Evolutionary conservation across 768 basidiomycete genomes (phyloP).

Genomic region (Russula sp.): DNA sequence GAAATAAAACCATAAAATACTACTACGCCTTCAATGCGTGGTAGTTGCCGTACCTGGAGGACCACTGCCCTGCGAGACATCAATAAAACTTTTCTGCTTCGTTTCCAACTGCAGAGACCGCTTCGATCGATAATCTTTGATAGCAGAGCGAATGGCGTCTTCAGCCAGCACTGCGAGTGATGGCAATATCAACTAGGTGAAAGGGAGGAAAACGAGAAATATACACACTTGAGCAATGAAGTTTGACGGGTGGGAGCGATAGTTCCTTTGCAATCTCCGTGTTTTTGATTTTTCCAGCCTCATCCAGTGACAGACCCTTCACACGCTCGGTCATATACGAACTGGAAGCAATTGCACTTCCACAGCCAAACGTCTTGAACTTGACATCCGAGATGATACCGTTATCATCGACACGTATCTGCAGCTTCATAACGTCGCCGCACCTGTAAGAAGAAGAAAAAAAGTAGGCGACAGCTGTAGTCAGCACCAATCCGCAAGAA

Average conservation of each 20-base stretch:
- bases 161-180: constrained; percentile 77
- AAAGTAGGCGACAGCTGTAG: constrained; percentile 3
- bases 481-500: constrained; percentile 28
- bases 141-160: constrained; percentile 97
- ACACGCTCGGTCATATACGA: constrained; percentile 99
- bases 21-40: constrained; percentile 43
- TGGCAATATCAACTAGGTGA: constrained; percentile 13
- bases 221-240: constrained; percentile 85
- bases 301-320: constrained; percentile 88
- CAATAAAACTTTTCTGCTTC: constrained; percentile 62
- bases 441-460: constrained; percentile 50
- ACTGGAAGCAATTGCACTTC: constrained; percentile 95
- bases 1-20: constrained; percentile 3
- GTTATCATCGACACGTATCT: constrained; percentile 93
- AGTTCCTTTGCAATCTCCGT: constrained; percentile 99
- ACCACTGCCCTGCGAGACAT: constrained; percentile 58
- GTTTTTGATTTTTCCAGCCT: constrained; percentile 96
- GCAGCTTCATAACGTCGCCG: constrained; percentile 99
- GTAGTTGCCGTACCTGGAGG: constrained; percentile 55
- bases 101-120: constrained; percentile 52
- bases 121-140: constrained; percentile 92
- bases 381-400: constrained; percentile 98
- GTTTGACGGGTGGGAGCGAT: constrained; percentile 92
- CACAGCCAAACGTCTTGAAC: constrained; percentile 99
- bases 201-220: constrained; percentile 5